Evolutionary conservation across 2,329 filamentous ascomycete genomes (phyloP), one percentile per base, ranked within the genome.

Genomic region (Talaromyces funiculosus): DNA sequence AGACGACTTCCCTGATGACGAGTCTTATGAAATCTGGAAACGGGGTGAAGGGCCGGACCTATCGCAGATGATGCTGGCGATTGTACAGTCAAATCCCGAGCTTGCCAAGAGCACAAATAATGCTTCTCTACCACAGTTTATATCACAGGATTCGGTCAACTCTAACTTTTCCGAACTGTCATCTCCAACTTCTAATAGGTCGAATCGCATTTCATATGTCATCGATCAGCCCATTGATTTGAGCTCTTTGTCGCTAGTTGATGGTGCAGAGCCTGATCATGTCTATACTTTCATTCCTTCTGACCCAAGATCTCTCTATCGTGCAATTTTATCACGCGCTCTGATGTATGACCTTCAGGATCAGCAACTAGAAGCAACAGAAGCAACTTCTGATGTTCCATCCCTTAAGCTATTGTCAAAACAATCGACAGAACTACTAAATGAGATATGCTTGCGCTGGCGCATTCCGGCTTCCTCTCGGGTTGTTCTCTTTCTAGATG

Each of bases 1-100:
- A 66, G 86, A 92, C 53, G 93, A 99, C 73, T 99, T 99, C 73
- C 91, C 96, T 63, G 77, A 89, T 18, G 91, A 96, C 60, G 92
- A 96, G 62, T 88, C 89, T 3, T 99, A 92, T 71, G 86, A 92
- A 64, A 81, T 85, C 45, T 99, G 94, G 94, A 95, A 92, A 73
- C 93, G 90, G 71, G 84, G 86, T n/a, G 94, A 99, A 73, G 84
- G 84, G 3, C 88, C 89, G 12, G 90, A 96, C 67, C 79, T 99
- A 43, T 94, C 92, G 5, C 90, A 94, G 67, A 92, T 97, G 86
- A 94, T 99, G 82, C 82, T 96, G 67, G 90, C 92, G 38, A 90
- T 99, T 64, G 80, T 97, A 42, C 91, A 90, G 63, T 89, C 89
- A 5, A 91, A 90, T 67, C 93, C 92, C 3, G 89, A 93, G 65